Evolutionary conservation across 2,329 filamentous ascomycete genomes (phyloP).

Genomic region (Rhynchosporium agropyri): DNA sequence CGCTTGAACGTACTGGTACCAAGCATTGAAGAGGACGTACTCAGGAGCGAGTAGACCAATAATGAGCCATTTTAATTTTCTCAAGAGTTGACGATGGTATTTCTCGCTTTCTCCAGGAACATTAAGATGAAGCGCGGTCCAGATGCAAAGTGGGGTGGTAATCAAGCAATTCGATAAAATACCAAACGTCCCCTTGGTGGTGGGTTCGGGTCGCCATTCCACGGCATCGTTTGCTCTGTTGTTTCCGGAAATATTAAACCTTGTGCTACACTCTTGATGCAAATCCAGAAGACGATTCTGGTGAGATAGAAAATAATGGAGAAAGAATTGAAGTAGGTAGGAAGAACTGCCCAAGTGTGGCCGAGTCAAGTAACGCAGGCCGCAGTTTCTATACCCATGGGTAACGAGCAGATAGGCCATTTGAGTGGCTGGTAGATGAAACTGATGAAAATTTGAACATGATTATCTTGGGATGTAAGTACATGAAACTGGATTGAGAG

Average conservation of each 20-base stretch:
- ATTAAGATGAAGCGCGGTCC: constrained; percentile 15
- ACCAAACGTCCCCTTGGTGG: constrained; percentile 12
- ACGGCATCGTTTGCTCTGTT: background rate
- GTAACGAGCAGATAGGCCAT: background rate
- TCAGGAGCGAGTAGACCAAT: background rate
- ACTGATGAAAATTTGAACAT: too few relatives aligned
- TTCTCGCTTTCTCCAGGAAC: constrained; percentile 1
- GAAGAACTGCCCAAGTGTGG: background rate
- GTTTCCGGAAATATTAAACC: constrained; percentile 16
- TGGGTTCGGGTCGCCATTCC: constrained; percentile 8
- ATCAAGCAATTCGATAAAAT: constrained; percentile 9
- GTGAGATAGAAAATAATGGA: background rate
- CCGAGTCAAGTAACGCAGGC: background rate
- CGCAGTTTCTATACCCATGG: background rate
- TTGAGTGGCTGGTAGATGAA: background rate
- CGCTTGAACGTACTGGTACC: background rate
- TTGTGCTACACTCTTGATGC: background rate
- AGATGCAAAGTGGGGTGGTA: constrained; percentile 14
- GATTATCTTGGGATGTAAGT: too few relatives aligned
- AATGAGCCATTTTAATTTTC: background rate
- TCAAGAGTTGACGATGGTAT: background rate
- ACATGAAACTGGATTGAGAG: too few relatives aligned
- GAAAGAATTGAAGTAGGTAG: background rate
- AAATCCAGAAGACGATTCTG: background rate
- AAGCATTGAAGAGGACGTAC: background rate